Conservation (phyloP, 2,329 filamentous ascomycete species). For the Elsinoe perseae region DNA sequence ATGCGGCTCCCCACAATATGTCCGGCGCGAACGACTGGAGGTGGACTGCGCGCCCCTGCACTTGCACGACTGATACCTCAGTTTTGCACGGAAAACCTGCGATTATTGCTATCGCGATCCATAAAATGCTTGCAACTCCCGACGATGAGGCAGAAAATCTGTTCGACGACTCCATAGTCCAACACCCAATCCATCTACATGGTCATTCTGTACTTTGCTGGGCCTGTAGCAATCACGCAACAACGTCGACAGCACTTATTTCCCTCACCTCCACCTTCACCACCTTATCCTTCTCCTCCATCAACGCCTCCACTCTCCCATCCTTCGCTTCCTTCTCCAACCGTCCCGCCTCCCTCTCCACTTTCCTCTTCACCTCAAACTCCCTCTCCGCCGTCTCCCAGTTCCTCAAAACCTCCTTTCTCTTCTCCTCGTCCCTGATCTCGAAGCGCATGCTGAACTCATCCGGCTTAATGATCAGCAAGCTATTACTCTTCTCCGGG, state of each 20-base stretch:
- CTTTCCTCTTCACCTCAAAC: slow-evolving; percentile 4
- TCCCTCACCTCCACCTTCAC: neutral
- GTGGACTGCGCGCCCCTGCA: neutral
- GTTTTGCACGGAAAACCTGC: neutral
- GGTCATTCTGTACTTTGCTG: too few species aligned
- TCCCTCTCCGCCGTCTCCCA: slow-evolving; percentile 33
- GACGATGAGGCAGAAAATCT: too few species aligned
- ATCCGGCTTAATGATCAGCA: slow-evolving; percentile 52
- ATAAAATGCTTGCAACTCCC: neutral
- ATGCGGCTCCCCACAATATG: neutral
- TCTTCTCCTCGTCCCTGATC: slow-evolving; percentile 39
- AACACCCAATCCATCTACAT: neutral
- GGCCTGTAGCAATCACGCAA: neutral
- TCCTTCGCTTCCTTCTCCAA: neutral
- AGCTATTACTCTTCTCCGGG: slow-evolving; percentile 45
- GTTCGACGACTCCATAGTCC: neutral
- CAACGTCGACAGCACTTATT: neutral
- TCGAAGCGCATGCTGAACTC: slow-evolving; percentile 49
- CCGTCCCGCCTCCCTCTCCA: neutral
- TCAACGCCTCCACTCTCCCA: slow-evolving; percentile 21
- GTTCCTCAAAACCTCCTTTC: slow-evolving; percentile 32
- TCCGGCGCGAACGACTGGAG: slow-evolving; percentile 1
- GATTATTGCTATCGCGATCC: neutral
- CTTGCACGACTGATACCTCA: neutral
- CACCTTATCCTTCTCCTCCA: slow-evolving; percentile 7